phyloP scores from a whole-genome alignment of 495 filamentous ascomycete species.

The Sporormia fimetaria region DNA sequence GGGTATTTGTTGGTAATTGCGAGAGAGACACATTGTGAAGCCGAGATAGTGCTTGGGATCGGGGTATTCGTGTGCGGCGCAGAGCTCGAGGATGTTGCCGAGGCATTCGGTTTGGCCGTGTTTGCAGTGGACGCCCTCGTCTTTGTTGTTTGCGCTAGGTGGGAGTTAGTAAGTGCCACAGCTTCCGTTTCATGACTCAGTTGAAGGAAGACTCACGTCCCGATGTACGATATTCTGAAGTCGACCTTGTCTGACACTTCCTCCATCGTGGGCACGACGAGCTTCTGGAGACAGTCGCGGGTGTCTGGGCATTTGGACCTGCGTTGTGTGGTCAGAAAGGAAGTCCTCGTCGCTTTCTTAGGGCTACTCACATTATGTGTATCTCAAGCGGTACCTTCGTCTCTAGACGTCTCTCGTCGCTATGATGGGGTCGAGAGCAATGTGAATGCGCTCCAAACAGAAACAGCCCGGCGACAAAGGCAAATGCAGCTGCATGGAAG shows the following conservation, averaged over 20 bases:
- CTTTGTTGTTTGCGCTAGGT: constrained; percentile 28
- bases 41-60: constrained; percentile 78
- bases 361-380: constrained; percentile 26
- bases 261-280: constrained; percentile 82
- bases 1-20: constrained; percentile 62
- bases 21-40: constrained; percentile 78
- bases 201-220: constrained; percentile 50
- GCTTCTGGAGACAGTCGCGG: constrained; percentile 60
- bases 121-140: constrained; percentile 65
- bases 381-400: constrained; percentile 60
- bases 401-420: constrained; percentile 2
- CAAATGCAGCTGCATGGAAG: constrained; percentile 19
- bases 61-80: constrained; percentile 67
- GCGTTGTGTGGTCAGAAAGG: constrained; percentile 1
- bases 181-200: background rate
- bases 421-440: constrained; percentile 12
- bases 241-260: constrained; percentile 70
- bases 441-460: constrained; percentile 15
- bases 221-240: constrained; percentile 85
- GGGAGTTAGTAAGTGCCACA: background rate
- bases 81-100: constrained; percentile 88
- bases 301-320: constrained; percentile 65
- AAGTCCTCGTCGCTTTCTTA: background rate
- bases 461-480: constrained; percentile 17
- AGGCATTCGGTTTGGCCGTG: constrained; percentile 88